Evolutionary conservation across 2,329 filamentous ascomycete genomes (phyloP).

Genomic region (Sordariomycetes sp.): DNA sequence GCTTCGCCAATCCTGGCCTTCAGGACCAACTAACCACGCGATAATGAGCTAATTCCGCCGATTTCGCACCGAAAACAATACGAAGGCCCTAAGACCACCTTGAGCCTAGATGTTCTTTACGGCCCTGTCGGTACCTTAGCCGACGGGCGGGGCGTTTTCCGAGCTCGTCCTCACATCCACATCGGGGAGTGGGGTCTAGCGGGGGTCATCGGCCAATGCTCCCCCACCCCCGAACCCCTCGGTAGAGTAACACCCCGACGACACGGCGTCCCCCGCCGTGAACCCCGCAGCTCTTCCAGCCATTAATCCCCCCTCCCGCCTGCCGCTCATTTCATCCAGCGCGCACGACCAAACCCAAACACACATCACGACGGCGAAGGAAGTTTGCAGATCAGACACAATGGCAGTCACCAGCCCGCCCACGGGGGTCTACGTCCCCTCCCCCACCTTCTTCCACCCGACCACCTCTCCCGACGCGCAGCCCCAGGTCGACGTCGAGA

Average conservation of each 20-base stretch:
- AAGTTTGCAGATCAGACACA: neutral
- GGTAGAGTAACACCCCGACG: neutral
- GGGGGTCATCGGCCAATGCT: neutral
- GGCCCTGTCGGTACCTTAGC: too few relatives aligned
- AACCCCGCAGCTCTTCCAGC: too few relatives aligned
- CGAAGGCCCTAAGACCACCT: neutral
- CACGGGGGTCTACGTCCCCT: conserved; percentile 43
- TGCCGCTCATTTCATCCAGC: neutral
- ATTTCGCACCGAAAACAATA: neutral
- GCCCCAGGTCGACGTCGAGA: conserved; percentile 40
- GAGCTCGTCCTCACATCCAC: neutral
- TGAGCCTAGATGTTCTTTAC: too few relatives aligned
- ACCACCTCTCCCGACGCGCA: conserved; percentile 24
- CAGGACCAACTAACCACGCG: too few relatives aligned
- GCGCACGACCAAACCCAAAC: neutral
- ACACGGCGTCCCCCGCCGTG: neutral
- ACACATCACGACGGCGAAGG: neutral
- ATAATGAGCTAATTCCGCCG: neutral
- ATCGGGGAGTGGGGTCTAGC: neutral
- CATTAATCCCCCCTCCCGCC: neutral
- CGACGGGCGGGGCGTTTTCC: too few relatives aligned
- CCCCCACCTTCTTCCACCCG: conserved; percentile 48
- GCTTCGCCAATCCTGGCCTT: too few relatives aligned
- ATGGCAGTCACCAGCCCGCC: conserved; percentile 21
- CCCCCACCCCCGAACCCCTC: neutral